Base-by-base conservation (phyloP, 2,329 filamentous ascomycete genomes). In the Monilinia aucupariae region DNA sequence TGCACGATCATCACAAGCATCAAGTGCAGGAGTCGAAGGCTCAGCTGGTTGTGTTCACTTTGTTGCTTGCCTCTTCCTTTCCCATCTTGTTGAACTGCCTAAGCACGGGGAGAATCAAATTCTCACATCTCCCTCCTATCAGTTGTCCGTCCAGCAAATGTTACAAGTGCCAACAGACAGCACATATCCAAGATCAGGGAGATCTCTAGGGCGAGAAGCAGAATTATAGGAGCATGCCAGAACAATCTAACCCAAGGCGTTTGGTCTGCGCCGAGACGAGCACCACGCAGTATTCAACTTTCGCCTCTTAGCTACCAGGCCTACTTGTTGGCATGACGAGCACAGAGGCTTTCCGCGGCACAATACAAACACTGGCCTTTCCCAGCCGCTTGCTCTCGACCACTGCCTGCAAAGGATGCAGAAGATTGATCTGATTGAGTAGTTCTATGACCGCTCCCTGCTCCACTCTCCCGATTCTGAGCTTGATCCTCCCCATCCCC, bases 281-380 rank as follows among this genome's bases (percentile, higher is more conserved):
- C 13, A 37, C 5, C 41, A 45, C n/a, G 13, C 30, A 58, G 7
- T 15, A 48, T 58, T 34, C 30, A 45, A 13, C 9, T 20, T 58
- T 47, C 41, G 54, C 27, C 41, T 47, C 30, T 30, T 47, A 43
- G 25, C 25, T 45, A 48, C 37, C 50, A 55, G 30, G 27, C 17
- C 39, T 39, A 61, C 22, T 15, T 43, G 22, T 27, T 58, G 41
- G 51, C 51, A 62, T 56, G 60, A 34, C 43, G 25, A 49, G 52
- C 32, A 55, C 60, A 62, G 25, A 62, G 22, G 32, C 10, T 20
- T 30, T 62, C 41, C 9, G 17, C 12, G 47, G 32, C 50, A 34
- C 52, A 49, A 34, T 39, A 22, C 22, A 43, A 25, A 17, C 43
- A 48, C n/a, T 27, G 41, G 5, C 20, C 37, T 17, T 20, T 50